phyloP scores from a whole-genome alignment of 345 rosid species.

The Pistacia atlantica region DNA sequence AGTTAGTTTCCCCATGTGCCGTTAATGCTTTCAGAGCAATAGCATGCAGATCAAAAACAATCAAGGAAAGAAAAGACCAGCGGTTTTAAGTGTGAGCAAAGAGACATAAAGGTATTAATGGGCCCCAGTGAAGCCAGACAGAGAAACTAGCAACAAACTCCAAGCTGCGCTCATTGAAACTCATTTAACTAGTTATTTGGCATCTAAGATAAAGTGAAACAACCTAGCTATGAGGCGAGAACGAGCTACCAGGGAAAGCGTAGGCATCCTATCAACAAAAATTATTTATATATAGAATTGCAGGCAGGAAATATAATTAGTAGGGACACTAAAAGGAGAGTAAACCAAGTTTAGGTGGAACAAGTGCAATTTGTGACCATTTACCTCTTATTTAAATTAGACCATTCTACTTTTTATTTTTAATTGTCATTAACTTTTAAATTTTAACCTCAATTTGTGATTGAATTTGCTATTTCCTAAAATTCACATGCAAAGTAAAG shows the following conservation, averaged over 20 bases:
- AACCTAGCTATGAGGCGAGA: not conserved
- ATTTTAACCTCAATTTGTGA: not conserved
- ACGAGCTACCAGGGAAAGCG: not conserved
- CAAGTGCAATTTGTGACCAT: not conserved
- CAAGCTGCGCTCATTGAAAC: not conserved
- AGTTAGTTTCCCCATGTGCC: not conserved
- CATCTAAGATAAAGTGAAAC: not conserved
- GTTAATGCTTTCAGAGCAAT: not conserved
- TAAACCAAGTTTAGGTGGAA: not conserved
- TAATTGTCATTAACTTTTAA: no score
- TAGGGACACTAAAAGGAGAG: not conserved
- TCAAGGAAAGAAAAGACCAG: not conserved
- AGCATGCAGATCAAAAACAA: not conserved
- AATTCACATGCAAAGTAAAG: constrained; percentile 8
- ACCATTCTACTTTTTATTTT: not conserved
- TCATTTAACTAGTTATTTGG: not conserved
- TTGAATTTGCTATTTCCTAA: not conserved
- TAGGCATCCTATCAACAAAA: not conserved
- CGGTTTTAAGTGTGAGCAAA: not conserved
- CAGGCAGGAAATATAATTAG: not conserved
- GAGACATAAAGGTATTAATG: not conserved
- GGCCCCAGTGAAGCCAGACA: not conserved
- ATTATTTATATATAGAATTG: not conserved
- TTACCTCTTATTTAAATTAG: not conserved
- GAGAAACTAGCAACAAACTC: not conserved